Evolutionary conservation across 2,329 filamentous ascomycete genomes (phyloP), one percentile per base, ranked within the genome.

Genomic region (Paecilomyces sp.): DNA sequence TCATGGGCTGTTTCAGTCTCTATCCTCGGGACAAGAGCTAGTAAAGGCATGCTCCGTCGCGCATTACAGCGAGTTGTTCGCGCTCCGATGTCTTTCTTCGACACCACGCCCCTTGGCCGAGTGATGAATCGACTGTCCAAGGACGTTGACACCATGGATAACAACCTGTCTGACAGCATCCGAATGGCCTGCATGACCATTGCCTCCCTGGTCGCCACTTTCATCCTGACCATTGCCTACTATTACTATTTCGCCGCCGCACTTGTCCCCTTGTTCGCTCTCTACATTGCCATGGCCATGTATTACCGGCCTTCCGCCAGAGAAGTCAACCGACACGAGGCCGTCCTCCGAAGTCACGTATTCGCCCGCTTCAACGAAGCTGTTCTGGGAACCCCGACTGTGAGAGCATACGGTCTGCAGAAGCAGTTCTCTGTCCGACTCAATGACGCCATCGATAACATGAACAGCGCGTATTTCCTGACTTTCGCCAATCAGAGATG

Each of bases 401-500:
- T 97, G 68, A 86, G 92, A 24, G 93, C 94, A 0, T 97, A 97
- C 66, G 92, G 91, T 0, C 78, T 97, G 3, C 84, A 91, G 71
- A 78, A 87, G 18, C 86, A 87, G 52, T 97, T 97, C 71, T 83
- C 88, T 9, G 71, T 72, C 1, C 86, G 88, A 36, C 82, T 97
- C 54, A 83, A 88, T 56, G 77, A 82, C 1, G 81, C 90, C 0
- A 89, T 97, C 63, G 91, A 99, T 72, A 84, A 91, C 64, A 97
- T 97, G 92, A 88, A 97, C 72, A 85, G 88, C 25, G 93, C 93
- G 0, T 97, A 97, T 75, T 99, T 91, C 73, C 82, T 97, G 36
- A 97, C 93, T 0, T 97, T 95, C 72, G 90, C 91, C 3, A 97
- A 97, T 71, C 93, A 97, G 77, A 85, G 94, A 47, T 99, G 93